A percentile compares a stretch with the other conserved stretches of the same genome.
Conservation (phyloP, 805 yeast genomes). For the Pichia phayaonensis region DNA sequence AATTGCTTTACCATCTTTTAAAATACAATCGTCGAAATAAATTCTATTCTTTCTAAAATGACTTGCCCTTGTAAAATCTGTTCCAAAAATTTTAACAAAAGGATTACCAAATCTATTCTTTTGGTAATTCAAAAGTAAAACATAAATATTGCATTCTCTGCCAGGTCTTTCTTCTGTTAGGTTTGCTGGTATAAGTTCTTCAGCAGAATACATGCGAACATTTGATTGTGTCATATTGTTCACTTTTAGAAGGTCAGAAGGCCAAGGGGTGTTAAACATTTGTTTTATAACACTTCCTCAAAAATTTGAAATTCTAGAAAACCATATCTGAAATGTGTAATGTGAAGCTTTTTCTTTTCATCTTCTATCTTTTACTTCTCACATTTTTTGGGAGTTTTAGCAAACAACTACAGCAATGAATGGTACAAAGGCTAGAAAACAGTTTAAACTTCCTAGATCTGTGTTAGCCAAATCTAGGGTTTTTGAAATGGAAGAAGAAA, state of each 20-base stretch:
- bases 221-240: not conserved
- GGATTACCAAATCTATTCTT: not conserved
- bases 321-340: not conserved
- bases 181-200: not conserved
- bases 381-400: too few relatives aligned
- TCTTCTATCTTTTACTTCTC: not conserved
- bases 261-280: not conserved
- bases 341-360: not conserved
- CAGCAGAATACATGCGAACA: not conserved
- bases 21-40: slow-evolving; percentile 7
- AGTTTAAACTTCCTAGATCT: slow-evolving; percentile 12
- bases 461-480: slow-evolving; percentile 9
- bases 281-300: too few relatives aligned
- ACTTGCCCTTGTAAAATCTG: slow-evolving; percentile 19
- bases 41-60: not conserved
- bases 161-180: not conserved
- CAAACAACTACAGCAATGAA: not conserved
- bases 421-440: slow-evolving; percentile 3
- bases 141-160: not conserved
- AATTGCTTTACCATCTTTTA: slow-evolving; percentile 4
- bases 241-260: too few relatives aligned
- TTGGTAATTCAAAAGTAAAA: not conserved
- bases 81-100: slow-evolving; percentile 10
- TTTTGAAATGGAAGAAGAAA: not conserved
- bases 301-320: not conserved